phyloP scores from a whole-genome alignment of 1,284 basidiomycete genomes.

The Cutaneotrichosporon curvatum region DNA sequence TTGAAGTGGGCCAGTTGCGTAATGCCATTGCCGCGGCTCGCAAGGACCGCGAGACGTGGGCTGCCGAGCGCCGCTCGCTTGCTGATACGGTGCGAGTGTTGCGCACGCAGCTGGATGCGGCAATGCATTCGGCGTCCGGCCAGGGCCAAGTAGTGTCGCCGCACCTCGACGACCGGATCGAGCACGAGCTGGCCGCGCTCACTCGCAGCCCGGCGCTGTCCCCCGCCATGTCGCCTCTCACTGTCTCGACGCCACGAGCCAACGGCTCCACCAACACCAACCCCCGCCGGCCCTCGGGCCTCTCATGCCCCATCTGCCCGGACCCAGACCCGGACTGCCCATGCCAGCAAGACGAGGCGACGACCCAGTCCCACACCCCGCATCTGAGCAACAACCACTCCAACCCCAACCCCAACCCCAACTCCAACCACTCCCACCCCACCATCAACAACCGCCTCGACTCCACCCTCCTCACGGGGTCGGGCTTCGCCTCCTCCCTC shows the following conservation, averaged over 20 bases:
- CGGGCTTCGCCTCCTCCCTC: too few relatives aligned
- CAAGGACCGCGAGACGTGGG: constrained; percentile 48
- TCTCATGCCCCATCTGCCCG: constrained; percentile 42
- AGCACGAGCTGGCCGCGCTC: constrained; percentile 8
- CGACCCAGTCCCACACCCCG: not conserved
- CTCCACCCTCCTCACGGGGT: constrained; percentile 2
- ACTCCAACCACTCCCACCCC: constrained; percentile 5
- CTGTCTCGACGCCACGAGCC: constrained; percentile 6
- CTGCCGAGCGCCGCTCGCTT: constrained; percentile 8
- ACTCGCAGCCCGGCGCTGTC: constrained; percentile 6
- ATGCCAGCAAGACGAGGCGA: constrained; percentile 28
- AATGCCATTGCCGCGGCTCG: constrained; percentile 58
- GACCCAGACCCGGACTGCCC: constrained; percentile 44
- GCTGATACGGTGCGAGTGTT: constrained; percentile 3
- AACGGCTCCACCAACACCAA: constrained; percentile 3
- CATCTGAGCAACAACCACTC: too few relatives aligned
- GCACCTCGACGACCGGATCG: constrained; percentile 5
- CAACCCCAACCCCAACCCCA: too few relatives aligned
- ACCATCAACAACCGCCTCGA: too few relatives aligned
- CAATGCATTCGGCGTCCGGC: not conserved
- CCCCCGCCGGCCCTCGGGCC: constrained; percentile 4
- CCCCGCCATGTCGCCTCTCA: constrained; percentile 8
- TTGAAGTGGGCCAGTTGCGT: constrained; percentile 54
- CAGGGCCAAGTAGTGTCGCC: too few relatives aligned
- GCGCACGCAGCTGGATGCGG: constrained; percentile 8